phyloP scores from a whole-genome alignment of 352 stramenopile genomes.

The Albugo candida region DNA sequence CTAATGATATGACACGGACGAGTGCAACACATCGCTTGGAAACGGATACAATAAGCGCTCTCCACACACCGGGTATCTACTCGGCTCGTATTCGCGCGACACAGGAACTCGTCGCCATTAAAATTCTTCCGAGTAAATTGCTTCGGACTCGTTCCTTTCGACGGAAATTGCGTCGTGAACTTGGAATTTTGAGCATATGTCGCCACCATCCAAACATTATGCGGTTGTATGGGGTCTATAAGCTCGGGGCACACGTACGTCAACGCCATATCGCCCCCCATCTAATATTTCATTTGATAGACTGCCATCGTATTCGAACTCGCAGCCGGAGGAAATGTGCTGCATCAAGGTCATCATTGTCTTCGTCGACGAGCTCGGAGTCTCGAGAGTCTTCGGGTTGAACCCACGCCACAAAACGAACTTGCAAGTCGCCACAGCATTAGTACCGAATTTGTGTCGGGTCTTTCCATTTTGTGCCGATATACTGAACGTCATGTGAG shows the following conservation, averaged over 20 bases:
- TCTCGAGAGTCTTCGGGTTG: neutral
- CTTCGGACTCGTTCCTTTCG: constrained; percentile 6
- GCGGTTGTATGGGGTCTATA: constrained; percentile 37
- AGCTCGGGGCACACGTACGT: constrained; percentile 14
- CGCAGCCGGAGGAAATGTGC: constrained; percentile 33
- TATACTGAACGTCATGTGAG: constrained; percentile 38
- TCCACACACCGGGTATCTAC: constrained; percentile 28
- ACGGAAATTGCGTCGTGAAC: constrained; percentile 38
- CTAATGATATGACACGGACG: neutral
- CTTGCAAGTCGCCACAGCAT: neutral
- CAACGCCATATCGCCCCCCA: neutral
- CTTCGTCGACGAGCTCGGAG: no score
- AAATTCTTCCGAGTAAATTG: constrained; percentile 36
- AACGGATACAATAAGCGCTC: neutral
- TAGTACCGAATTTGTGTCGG: neutral
- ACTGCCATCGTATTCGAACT: constrained; percentile 66
- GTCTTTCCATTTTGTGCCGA: constrained; percentile 5
- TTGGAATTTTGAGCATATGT: constrained; percentile 27
- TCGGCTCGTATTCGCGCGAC: constrained; percentile 26
- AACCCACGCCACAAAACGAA: neutral
- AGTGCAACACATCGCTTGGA: neutral
- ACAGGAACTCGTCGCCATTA: constrained; percentile 49
- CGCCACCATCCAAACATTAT: constrained; percentile 39
- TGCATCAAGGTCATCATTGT: constrained; percentile 6
- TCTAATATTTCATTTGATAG: constrained; percentile 1